Evolutionary conservation across 352 stramenopile genomes (phyloP).

Genomic region (Aphanomyces astaci): DNA sequence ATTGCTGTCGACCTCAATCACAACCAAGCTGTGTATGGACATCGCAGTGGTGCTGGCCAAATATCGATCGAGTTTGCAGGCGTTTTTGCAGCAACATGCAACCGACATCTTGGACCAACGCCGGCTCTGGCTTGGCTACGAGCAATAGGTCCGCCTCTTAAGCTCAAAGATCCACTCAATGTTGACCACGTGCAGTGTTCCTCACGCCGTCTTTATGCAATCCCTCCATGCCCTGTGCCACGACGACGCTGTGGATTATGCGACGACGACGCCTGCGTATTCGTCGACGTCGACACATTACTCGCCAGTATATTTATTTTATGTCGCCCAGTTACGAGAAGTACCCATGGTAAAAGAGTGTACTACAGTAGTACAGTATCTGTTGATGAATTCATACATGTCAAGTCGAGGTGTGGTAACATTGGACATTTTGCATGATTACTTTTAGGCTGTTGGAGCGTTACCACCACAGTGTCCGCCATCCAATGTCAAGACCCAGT

Average conservation of each 20-base stretch:
- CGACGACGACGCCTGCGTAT: too few species aligned
- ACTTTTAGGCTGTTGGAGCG: too few species aligned
- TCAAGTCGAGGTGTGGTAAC: too few species aligned
- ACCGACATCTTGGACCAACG: background rate
- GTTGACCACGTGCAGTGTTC: too few species aligned
- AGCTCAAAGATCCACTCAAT: too few species aligned
- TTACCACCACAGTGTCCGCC: too few species aligned
- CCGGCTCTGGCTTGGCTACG: background rate
- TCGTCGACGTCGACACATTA: background rate
- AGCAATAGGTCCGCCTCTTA: background rate
- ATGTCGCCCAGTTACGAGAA: slow-evolving; percentile 17
- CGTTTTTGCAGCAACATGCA: background rate
- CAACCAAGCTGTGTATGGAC: background rate
- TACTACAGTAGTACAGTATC: too few species aligned
- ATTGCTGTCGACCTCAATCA: too few species aligned
- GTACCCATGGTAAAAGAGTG: slow-evolving; percentile 16
- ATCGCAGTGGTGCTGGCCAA: background rate
- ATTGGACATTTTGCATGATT: too few species aligned
- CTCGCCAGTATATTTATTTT: slow-evolving; percentile 3
- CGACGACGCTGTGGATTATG: too few species aligned
- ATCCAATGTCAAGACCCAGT: too few species aligned
- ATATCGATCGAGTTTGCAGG: background rate
- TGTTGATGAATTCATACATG: too few species aligned
- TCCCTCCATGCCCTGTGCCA: background rate
- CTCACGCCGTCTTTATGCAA: background rate